phyloP scores from a whole-genome alignment of 2,329 filamentous ascomycete species.

The Didymella exigua region DNA sequence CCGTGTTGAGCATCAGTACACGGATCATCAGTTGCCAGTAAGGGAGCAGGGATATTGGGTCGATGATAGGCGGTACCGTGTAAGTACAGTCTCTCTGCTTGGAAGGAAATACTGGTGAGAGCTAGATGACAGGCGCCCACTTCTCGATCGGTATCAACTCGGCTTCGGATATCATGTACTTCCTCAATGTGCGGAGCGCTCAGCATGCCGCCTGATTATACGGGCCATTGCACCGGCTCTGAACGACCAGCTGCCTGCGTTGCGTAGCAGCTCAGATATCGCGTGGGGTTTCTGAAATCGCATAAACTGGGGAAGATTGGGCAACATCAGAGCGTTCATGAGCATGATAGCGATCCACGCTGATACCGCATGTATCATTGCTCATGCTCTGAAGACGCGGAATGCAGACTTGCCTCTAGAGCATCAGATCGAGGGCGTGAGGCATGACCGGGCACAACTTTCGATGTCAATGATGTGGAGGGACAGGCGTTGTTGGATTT shows the following conservation, averaged over 20 bases:
- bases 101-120: neutral
- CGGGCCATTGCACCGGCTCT: neutral
- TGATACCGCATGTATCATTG: constrained; percentile 14
- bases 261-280: constrained; percentile 22
- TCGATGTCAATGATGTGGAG: neutral
- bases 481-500: constrained; percentile 13
- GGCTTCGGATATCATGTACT: constrained; percentile 7
- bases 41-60: constrained; percentile 21
- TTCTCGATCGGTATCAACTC: constrained; percentile 19
- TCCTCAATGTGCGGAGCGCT: constrained; percentile 9
- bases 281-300: constrained; percentile 25
- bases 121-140: constrained; percentile 16
- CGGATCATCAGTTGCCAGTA: neutral
- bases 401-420: neutral
- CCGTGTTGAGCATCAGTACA: constrained; percentile 10
- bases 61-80: constrained; percentile 15
- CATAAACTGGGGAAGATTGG: constrained; percentile 1
- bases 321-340: constrained; percentile 19
- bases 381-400: constrained; percentile 7
- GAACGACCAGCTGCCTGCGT: constrained; percentile 18
- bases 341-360: constrained; percentile 11
- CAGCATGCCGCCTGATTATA: neutral
- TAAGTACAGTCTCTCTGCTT: neutral
- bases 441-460: constrained; percentile 14
- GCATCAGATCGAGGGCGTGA: neutral